Evolutionary conservation across 176 grass and related monocot species (phyloP).

Genomic region (Zizania latifolia): DNA sequence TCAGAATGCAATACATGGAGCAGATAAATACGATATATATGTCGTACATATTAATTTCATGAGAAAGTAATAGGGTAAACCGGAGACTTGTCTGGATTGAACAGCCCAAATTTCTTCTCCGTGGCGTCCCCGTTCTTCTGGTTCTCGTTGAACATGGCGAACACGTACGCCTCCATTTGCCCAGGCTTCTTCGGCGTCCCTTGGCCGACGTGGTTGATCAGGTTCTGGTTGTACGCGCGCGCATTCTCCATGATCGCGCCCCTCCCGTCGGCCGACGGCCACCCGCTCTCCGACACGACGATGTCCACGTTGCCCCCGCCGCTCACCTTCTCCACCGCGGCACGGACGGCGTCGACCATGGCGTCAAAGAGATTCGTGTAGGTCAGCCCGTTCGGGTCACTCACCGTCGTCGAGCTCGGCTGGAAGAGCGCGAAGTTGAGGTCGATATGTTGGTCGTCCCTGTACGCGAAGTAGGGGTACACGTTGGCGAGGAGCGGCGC

Average conservation of each 20-base stretch:
- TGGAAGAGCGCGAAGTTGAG: slow-evolving; percentile 35
- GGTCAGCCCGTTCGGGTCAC: slow-evolving; percentile 5
- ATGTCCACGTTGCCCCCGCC: slow-evolving; percentile 1
- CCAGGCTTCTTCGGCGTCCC: slow-evolving; percentile 53
- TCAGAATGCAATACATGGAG: too few relatives aligned
- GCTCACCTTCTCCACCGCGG: slow-evolving; percentile 44
- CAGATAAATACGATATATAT: too few relatives aligned
- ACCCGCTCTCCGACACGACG: slow-evolving; percentile 51
- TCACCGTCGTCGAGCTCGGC: slow-evolving; percentile 10
- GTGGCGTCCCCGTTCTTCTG: slow-evolving; percentile 12
- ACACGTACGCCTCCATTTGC: slow-evolving; percentile 45
- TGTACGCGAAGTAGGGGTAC: slow-evolving; percentile 60
- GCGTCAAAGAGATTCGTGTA: slow-evolving; percentile 67
- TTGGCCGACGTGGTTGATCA: slow-evolving; percentile 41
- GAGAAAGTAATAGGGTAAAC: slow-evolving; percentile 29
- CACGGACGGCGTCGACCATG: slow-evolving; percentile 43
- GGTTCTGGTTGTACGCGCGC: slow-evolving; percentile 47
- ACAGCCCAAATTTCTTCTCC: slow-evolving; percentile 56
- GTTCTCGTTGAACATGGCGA: slow-evolving; percentile 74
- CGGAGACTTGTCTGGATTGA: slow-evolving; percentile 30
- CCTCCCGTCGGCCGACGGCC: slow-evolving; percentile 48
- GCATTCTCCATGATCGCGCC: slow-evolving; percentile 41
- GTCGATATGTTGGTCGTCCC: neutral
- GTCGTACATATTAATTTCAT: neutral
- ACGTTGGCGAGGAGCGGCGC: slow-evolving; percentile 51